A percentile compares a stretch with the other conserved stretches of the same genome.
phyloP scores from a whole-genome alignment of 163 green algal genomes.

The Botryococcus braunii region DNA sequence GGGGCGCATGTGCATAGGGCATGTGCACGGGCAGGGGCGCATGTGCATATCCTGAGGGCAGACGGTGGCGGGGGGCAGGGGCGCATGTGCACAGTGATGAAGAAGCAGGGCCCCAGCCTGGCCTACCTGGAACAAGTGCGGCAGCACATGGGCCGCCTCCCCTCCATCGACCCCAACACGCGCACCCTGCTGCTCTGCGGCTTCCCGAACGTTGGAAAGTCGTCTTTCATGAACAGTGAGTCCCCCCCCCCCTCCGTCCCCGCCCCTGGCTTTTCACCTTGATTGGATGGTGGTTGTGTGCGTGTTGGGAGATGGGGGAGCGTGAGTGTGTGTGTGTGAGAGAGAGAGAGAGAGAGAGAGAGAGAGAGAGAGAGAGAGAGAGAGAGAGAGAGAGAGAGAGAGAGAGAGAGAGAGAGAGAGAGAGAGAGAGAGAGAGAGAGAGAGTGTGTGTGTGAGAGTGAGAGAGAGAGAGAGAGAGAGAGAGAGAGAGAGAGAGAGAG shows the following conservation, averaged over 20 bases:
- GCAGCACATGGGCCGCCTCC: slow-evolving; percentile 96
- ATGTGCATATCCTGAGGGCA: neutral
- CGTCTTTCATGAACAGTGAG: slow-evolving; percentile 90
- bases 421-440: too few relatives aligned
- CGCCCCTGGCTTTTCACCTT: too few relatives aligned
- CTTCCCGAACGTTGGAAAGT: slow-evolving; percentile 99
- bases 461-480: too few relatives aligned
- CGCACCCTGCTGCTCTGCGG: slow-evolving; percentile 93
- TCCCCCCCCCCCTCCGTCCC: neutral
- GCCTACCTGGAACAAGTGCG: slow-evolving; percentile 98
- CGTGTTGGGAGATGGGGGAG: too few relatives aligned
- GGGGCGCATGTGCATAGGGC: neutral
- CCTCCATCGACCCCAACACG: slow-evolving; percentile 95
- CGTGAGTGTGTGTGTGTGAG: too few relatives aligned
- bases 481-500: too few relatives aligned
- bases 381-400: too few relatives aligned
- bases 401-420: too few relatives aligned
- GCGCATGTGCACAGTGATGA: slow-evolving; percentile 99
- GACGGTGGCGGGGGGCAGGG: slow-evolving; percentile 42
- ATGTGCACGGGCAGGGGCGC: neutral
- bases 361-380: too few relatives aligned
- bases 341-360: too few relatives aligned
- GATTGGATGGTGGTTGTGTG: too few relatives aligned
- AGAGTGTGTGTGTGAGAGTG: too few relatives aligned
- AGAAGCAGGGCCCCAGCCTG: slow-evolving; percentile 81